These are phyloP conservation scores for Leccinellum rugosiceps DNA, from an alignment of 768 basidiomycete genomes.

Conservation along the genomic window DNA sequence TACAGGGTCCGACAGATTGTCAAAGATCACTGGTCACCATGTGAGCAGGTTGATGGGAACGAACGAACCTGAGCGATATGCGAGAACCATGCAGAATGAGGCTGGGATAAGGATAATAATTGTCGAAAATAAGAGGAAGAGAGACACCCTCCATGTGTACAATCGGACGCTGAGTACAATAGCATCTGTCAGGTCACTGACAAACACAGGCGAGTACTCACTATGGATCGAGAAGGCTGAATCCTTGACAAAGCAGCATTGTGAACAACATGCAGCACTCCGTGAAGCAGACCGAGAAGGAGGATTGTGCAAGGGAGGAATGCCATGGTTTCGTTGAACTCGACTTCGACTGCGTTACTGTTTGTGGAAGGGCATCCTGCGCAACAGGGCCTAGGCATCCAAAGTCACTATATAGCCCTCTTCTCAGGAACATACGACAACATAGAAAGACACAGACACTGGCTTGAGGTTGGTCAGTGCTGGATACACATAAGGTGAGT, in stretches of 20 bases:
- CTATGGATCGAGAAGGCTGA: constrained; percentile 51
- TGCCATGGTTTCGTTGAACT: constrained; percentile 40
- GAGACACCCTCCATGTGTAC: constrained; percentile 66
- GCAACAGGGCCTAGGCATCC: constrained; percentile 41
- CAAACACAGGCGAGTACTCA: constrained; percentile 33
- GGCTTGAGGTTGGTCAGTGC: neutral
- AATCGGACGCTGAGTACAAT: constrained; percentile 48
- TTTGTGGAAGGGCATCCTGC: constrained; percentile 24
- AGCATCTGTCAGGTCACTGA: constrained; percentile 1
- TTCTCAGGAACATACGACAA: constrained; percentile 57
- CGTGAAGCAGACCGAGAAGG: constrained; percentile 71
- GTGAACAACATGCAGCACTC: constrained; percentile 73
- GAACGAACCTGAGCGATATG: constrained; percentile 35
- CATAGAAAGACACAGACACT: constrained; percentile 54
- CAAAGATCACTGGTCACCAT: neutral
- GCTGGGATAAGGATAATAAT: constrained; percentile 69
- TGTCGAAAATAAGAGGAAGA: constrained; percentile 54
- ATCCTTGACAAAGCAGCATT: constrained; percentile 69
- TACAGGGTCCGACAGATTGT: constrained; percentile 3
- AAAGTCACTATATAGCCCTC: constrained; percentile 58
- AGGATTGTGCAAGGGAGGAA: constrained; percentile 50
- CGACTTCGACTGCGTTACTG: constrained; percentile 18
- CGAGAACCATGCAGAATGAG: constrained; percentile 57
- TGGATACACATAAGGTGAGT: neutral
- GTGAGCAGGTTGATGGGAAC: neutral